Base-by-base conservation (phyloP, 73 alveolate genomes). In the Effrenium voratum region DNA sequence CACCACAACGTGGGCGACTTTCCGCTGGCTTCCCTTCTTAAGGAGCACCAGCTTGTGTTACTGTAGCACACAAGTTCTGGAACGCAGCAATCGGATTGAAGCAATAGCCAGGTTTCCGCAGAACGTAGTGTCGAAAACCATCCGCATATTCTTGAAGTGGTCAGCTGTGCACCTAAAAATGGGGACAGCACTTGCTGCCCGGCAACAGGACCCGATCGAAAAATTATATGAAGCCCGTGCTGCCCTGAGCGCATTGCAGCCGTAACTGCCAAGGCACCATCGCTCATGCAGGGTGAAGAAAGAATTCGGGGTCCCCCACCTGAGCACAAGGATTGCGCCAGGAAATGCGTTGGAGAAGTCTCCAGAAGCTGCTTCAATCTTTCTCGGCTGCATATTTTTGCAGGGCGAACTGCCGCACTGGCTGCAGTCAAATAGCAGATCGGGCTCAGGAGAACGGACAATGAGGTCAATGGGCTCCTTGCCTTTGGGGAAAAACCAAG, bases 301-400 rank as follows among this genome's bases (percentile, higher is more conserved):
- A 3, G 97, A 90, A 43, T 90, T 90, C 36, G 97, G 97, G 47
- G 97, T 90, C n/a, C 97, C 97, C 97, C 97, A 90, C 97, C 97
- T 90, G 26, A 36, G 68, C 0, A 57, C 72, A 57, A 24, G 34
- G 72, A 57, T 57, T 22, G 72, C 72, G n/a, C 28, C 3, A 22
- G 28, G 16, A 57, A 22, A 57, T 57, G n/a, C 3, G 72, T 30
- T 57, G 72, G 72, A 57, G 0, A 22, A 57, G n/a, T 57, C 72
- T 57, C 28, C 28, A 30, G n/a, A 2, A 57, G 72, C 28, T 57
- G 1, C 72, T 22, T 22, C 28, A 30, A 57, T 57, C 72, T 57
- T 30, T 22, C 72, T 57, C 3, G 3, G 16, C 72, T 30, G 28
- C 72, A n/a, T n/a, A n/a, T n/a, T n/a, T n/a, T n/a, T n/a, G n/a